Percentiles rank a stretch among this genome's conserved stretches.
phyloP scores from a whole-genome alignment of 2,329 filamentous ascomycete genomes.

The Alternaria atra region DNA sequence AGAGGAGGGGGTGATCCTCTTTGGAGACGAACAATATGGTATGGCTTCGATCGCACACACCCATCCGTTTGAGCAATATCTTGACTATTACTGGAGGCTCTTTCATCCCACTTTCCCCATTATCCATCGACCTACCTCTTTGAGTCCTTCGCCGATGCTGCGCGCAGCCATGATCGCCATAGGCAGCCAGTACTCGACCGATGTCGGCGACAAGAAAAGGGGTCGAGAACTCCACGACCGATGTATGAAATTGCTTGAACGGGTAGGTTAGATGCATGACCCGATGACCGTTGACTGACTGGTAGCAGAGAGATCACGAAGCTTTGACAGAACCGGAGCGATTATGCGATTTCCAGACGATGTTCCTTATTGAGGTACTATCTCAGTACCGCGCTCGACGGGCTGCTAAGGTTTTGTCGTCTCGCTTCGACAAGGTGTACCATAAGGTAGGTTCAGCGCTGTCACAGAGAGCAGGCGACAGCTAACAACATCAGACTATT shows the following conservation, averaged over 20 bases:
- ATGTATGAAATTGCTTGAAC: slow-evolving; percentile 53
- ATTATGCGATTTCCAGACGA: slow-evolving; percentile 55
- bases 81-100: slow-evolving; percentile 57
- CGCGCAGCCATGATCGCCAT: slow-evolving; percentile 56
- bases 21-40: slow-evolving; percentile 50
- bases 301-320: slow-evolving; percentile 37
- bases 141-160: slow-evolving; percentile 54
- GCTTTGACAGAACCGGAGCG: slow-evolving; percentile 38
- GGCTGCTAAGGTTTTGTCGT: slow-evolving; percentile 48
- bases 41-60: slow-evolving; percentile 46
- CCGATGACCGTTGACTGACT: slow-evolving; percentile 23
- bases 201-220: slow-evolving; percentile 46
- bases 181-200: slow-evolving; percentile 52
- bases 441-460: slow-evolving; percentile 34
- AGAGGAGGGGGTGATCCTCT: slow-evolving; percentile 47
- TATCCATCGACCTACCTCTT: slow-evolving; percentile 54
- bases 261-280: slow-evolving; percentile 29
- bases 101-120: slow-evolving; percentile 57
- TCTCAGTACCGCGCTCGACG: slow-evolving; percentile 55
- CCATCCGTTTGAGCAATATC: slow-evolving; percentile 51
- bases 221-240: slow-evolving; percentile 53
- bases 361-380: slow-evolving; percentile 55
- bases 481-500: slow-evolving; percentile 33
- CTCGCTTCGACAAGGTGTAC: slow-evolving; percentile 51
- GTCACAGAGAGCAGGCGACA: neutral